These are phyloP conservation scores for Leishmania arabica DNA, from an alignment of 208 protist genomes.

Conservation along the genomic window DNA sequence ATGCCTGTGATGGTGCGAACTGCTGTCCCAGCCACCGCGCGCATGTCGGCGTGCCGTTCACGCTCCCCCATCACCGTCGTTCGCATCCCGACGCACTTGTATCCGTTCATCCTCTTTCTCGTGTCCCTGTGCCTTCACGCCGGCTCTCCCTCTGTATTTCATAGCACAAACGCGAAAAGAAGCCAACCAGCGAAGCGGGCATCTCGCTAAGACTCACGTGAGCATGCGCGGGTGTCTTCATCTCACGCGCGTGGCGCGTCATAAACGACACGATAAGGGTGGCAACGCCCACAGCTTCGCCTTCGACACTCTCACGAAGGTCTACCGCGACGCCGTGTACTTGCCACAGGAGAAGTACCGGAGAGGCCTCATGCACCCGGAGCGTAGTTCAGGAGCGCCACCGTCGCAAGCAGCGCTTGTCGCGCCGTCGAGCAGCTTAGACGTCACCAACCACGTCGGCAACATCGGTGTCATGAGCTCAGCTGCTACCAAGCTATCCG, in stretches of 20 bases:
- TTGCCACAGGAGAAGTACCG: slow-evolving; percentile 28
- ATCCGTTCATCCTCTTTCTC: neutral
- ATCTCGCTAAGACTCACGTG: neutral
- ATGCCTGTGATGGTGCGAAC: neutral
- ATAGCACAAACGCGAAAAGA: neutral
- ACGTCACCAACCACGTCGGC: slow-evolving; percentile 61
- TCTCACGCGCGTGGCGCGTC: slow-evolving; percentile 15
- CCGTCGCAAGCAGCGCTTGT: neutral
- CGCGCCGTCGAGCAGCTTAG: neutral
- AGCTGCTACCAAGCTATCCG: slow-evolving; percentile 18
- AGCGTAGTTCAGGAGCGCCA: slow-evolving; percentile 5
- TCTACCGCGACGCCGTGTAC: slow-evolving; percentile 76
- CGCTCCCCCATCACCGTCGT: neutral
- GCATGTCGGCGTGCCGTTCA: neutral
- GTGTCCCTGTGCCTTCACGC: neutral
- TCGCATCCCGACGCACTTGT: neutral
- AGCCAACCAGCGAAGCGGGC: too few relatives aligned
- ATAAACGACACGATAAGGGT: slow-evolving; percentile 53
- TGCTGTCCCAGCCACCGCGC: neutral
- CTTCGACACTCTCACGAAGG: slow-evolving; percentile 72
- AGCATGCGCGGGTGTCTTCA: slow-evolving; percentile 23
- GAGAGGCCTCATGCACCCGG: slow-evolving; percentile 46
- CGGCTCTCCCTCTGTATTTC: neutral
- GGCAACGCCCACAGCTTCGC: slow-evolving; percentile 64
- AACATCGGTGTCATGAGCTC: slow-evolving; percentile 61